phyloP scores from a whole-genome alignment of 768 basidiomycete genomes.

The Ramaria rubella region DNA sequence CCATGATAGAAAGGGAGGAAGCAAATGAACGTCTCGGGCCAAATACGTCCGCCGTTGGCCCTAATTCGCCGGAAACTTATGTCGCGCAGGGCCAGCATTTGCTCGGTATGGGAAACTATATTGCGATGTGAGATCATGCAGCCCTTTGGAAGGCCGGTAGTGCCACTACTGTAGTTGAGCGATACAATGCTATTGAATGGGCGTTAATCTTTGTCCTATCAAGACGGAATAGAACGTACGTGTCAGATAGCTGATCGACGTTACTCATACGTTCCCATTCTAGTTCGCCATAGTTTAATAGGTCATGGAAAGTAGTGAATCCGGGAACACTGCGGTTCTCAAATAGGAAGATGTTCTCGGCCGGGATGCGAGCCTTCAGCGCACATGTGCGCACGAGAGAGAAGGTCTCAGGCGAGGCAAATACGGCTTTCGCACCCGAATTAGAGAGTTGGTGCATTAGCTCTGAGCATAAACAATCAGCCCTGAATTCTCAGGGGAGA shows the following conservation, averaged over 20 bases:
- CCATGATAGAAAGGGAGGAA: conserved; percentile 11
- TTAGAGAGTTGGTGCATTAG: conserved; percentile 10
- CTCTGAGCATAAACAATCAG: conserved; percentile 3
- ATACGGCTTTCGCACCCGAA: conserved; percentile 11
- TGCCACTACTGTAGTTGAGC: conserved; percentile 49
- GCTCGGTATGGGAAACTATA: conserved; percentile 10
- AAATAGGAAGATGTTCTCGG: conserved; percentile 8
- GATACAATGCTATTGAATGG: conserved; percentile 3
- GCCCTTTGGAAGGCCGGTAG: conserved; percentile 75
- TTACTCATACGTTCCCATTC: conserved; percentile 1
- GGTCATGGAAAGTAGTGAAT: conserved; percentile 3
- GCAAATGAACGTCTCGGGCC: conserved; percentile 10
- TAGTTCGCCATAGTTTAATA: conserved; percentile 6
- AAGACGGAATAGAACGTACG: neutral
- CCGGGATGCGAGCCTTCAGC: conserved; percentile 7
- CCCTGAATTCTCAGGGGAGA: neutral
- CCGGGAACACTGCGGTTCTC: conserved; percentile 6
- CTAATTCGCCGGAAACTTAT: conserved; percentile 1
- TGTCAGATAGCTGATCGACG: neutral
- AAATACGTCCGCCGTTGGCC: conserved; percentile 4
- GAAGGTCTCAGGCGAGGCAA: conserved; percentile 5
- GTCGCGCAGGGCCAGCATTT: conserved; percentile 9
- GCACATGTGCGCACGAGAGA: conserved; percentile 5
- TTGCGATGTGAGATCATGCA: conserved; percentile 11
- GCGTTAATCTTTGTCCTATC: too few species aligned